Evolutionary conservation across 2,329 filamentous ascomycete genomes (phyloP).

Genomic region (Alternaria triticina): DNA sequence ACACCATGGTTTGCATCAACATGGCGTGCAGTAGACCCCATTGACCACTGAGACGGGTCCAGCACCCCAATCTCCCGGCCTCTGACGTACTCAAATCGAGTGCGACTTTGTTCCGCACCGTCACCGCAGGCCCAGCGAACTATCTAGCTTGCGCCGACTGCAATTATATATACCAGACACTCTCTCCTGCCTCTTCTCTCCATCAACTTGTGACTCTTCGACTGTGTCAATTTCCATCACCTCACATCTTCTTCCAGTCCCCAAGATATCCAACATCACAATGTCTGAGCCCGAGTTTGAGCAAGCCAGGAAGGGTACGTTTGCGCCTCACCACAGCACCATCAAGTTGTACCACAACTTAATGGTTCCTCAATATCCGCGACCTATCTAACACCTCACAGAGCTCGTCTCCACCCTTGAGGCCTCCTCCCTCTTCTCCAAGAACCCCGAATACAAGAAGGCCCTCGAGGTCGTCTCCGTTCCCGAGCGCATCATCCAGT

Average conservation of each 20-base stretch:
- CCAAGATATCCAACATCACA: conserved; percentile 22
- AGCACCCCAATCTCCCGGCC: conserved; percentile 66
- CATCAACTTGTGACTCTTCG: conserved; percentile 8
- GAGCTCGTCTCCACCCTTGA: conserved; percentile 96
- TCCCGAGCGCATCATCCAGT: conserved; percentile 95
- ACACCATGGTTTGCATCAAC: conserved; percentile 44
- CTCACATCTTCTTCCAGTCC: conserved; percentile 8
- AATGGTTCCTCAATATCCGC: not conserved
- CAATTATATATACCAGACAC: conserved; percentile 39
- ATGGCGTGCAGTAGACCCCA: conserved; percentile 21
- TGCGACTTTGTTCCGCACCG: conserved; percentile 21
- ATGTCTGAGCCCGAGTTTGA: conserved; percentile 99
- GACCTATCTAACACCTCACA: conserved; percentile 47
- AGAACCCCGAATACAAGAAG: conserved; percentile 92
- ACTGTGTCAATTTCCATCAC: conserved; percentile 3
- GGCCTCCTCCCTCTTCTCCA: conserved; percentile 88
- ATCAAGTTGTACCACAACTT: not conserved
- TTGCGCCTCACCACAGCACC: not conserved
- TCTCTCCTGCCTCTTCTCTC: conserved; percentile 15
- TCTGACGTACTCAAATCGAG: conserved; percentile 69
- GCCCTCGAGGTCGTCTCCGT: conserved; percentile 87
- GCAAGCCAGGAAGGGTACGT: conserved; percentile 92
- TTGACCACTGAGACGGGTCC: conserved; percentile 58
- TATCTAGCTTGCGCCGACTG: conserved; percentile 19
- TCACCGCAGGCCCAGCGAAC: conserved; percentile 19